Evolutionary conservation across 176 grass and related monocot genomes (phyloP).

Genomic region (Carex pumila): DNA sequence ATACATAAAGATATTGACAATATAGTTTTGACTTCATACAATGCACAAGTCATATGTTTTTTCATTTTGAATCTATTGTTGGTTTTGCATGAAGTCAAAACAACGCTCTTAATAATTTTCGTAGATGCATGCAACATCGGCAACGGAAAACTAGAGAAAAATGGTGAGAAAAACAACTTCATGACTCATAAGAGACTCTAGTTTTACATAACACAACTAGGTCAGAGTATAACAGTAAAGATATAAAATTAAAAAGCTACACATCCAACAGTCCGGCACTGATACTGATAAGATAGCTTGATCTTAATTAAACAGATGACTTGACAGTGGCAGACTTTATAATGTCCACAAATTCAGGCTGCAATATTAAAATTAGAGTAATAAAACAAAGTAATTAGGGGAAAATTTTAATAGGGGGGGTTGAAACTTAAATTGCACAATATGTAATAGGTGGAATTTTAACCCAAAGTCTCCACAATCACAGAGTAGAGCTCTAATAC

Average conservation of each 20-base stretch:
- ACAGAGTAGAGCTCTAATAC: too few species aligned
- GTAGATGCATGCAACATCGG: neutral
- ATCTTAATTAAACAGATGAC: conserved; percentile 37
- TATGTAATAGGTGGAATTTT: too few species aligned
- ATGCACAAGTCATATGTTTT: too few species aligned
- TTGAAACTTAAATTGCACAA: too few species aligned
- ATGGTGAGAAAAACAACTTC: neutral
- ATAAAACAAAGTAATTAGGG: neutral
- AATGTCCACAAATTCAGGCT: conserved; percentile 86
- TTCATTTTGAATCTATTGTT: too few species aligned
- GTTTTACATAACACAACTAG: neutral
- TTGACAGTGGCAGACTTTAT: conserved; percentile 64
- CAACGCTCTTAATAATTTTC: neutral
- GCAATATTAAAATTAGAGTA: conserved; percentile 20
- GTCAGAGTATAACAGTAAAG: neutral
- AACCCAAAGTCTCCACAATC: too few species aligned
- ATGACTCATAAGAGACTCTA: neutral
- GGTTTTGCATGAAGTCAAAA: too few species aligned
- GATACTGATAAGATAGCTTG: neutral
- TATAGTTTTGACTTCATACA: too few species aligned
- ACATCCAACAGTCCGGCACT: neutral
- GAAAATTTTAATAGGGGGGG: too few species aligned
- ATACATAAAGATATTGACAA: too few species aligned
- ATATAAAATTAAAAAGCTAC: neutral
- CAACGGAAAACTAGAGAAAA: neutral